A percentile compares a stretch with the other conserved stretches of the same genome.
Evolutionary conservation across 1,284 basidiomycete genomes (phyloP).

Genomic region (Termitomyces sp.): DNA sequence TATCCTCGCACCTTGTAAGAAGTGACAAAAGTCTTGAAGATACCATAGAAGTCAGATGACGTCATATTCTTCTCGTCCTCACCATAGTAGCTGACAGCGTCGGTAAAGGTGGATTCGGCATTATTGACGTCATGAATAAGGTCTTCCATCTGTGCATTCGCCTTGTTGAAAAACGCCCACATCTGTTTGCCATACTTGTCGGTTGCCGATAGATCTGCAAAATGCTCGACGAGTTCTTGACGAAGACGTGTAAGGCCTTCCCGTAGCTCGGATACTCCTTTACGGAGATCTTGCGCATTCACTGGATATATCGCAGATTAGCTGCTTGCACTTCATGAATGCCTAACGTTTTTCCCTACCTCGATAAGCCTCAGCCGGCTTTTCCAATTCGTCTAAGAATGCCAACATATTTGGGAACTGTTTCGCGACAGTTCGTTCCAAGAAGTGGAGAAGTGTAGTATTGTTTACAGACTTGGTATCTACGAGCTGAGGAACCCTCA

Average conservation of each 20-base stretch:
- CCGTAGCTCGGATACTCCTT: slow-evolving; percentile 67
- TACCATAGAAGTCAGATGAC: slow-evolving; percentile 86
- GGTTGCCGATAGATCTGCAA: slow-evolving; percentile 61
- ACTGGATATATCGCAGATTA: slow-evolving; percentile 38
- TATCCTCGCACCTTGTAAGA: slow-evolving; percentile 71
- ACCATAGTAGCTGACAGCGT: slow-evolving; percentile 85
- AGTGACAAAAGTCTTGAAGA: slow-evolving; percentile 92
- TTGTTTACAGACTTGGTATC: slow-evolving; percentile 96
- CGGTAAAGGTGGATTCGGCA: slow-evolving; percentile 75
- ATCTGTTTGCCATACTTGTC: slow-evolving; percentile 85
- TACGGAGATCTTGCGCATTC: slow-evolving; percentile 73
- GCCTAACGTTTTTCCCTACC: slow-evolving; percentile 42
- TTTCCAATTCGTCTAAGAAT: slow-evolving; percentile 86
- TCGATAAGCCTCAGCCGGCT: slow-evolving; percentile 91
- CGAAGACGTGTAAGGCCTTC: slow-evolving; percentile 76
- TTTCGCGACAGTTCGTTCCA: slow-evolving; percentile 84
- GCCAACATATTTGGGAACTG: slow-evolving; percentile 86
- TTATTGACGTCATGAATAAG: slow-evolving; percentile 81
- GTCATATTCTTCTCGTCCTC: slow-evolving; percentile 83
- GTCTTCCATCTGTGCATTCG: slow-evolving; percentile 71
- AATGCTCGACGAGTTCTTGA: slow-evolving; percentile 75
- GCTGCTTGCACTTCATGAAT: neutral
- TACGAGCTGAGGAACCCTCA: slow-evolving; percentile 64
- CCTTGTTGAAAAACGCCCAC: slow-evolving; percentile 81
- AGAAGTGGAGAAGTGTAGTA: slow-evolving; percentile 91